Conservation (phyloP, 2,329 filamentous ascomycete species). For the Leptosphaerulina australis region DNA sequence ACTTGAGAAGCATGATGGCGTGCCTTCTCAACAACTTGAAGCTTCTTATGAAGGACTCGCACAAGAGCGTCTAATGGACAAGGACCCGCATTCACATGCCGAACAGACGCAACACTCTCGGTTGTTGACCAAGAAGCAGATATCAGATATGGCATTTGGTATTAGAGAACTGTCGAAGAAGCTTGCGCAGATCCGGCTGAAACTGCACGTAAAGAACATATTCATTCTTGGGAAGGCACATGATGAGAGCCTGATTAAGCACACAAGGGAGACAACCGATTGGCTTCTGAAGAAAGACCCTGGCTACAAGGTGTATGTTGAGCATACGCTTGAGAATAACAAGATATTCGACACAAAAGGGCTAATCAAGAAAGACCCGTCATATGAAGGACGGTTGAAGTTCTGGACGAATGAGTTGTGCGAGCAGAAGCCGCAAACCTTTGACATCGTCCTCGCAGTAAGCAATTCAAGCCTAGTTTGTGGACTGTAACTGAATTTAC, state of each 20-base stretch:
- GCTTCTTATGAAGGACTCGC: constrained; percentile 44
- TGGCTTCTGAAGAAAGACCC: constrained; percentile 81
- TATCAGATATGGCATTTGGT: constrained; percentile 96
- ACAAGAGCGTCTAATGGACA: constrained; percentile 51
- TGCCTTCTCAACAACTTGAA: constrained; percentile 27
- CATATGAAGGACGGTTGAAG: constrained; percentile 65
- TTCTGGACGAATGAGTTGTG: constrained; percentile 88
- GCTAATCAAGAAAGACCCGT: constrained; percentile 67
- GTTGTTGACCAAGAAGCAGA: constrained; percentile 91
- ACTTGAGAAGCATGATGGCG: constrained; percentile 55
- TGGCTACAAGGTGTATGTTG: constrained; percentile 78
- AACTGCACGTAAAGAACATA: constrained; percentile 79
- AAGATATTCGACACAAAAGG: constrained; percentile 75
- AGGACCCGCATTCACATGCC: constrained; percentile 45
- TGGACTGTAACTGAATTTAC: neutral
- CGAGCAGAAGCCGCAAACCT: constrained; percentile 76
- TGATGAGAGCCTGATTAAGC: constrained; percentile 76
- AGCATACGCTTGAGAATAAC: constrained; percentile 74
- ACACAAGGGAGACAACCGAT: constrained; percentile 75
- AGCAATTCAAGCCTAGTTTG: constrained; percentile 18
- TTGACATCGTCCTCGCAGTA: constrained; percentile 88
- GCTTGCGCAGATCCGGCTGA: constrained; percentile 80
- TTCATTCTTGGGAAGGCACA: constrained; percentile 93
- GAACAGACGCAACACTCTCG: constrained; percentile 62
- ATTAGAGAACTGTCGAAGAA: constrained; percentile 89